Evolutionary conservation across 1,284 basidiomycete genomes (phyloP).

Genomic region (Porodaedalea pini): DNA sequence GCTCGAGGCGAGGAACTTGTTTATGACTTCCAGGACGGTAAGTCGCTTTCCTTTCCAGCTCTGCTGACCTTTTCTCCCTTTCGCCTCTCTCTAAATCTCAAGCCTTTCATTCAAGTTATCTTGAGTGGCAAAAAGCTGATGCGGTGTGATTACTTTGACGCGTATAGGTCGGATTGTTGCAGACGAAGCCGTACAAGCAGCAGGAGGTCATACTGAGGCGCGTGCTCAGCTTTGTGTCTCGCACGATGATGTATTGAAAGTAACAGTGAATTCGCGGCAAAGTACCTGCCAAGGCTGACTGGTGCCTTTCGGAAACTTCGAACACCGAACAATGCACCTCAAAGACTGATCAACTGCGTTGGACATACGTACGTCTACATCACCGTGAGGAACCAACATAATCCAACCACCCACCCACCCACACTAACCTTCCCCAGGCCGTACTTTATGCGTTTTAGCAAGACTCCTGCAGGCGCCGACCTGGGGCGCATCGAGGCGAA

Average conservation of each 20-base stretch:
- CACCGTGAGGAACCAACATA: neutral
- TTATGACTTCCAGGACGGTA: neutral
- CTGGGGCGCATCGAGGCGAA: conserved; percentile 35
- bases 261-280: conserved; percentile 39
- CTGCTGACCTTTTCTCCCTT: no score
- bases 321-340: conserved; percentile 27
- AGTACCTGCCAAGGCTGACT: conserved; percentile 34
- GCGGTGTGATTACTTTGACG: neutral
- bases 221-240: no score
- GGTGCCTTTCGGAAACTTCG: conserved; percentile 30
- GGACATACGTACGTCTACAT: conserved; percentile 31
- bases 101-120: neutral
- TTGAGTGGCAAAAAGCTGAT: neutral
- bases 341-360: conserved; percentile 34
- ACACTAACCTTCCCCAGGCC: conserved; percentile 27
- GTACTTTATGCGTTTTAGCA: conserved; percentile 39
- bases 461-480: conserved; percentile 29
- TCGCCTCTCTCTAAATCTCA: no score
- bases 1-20: neutral
- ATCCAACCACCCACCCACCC: no score
- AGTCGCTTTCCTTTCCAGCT: neutral
- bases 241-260: no score
- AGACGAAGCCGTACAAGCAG: neutral
- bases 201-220: no score
- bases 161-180: neutral